Base-by-base conservation (phyloP, 345 rosid species). In the Atalantia buxifolia region DNA sequence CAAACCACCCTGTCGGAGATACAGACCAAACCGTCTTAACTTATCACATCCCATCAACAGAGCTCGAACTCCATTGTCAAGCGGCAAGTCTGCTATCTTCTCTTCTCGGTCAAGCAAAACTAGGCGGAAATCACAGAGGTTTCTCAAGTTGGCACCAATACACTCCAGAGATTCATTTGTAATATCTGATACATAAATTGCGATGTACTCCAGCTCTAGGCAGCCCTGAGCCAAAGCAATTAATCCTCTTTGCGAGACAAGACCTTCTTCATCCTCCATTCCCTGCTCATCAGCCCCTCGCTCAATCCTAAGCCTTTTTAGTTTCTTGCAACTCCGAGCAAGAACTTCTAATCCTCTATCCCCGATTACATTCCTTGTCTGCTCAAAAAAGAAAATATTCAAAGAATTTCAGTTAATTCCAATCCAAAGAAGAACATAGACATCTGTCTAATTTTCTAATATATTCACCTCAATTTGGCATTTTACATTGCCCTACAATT, bases 361-460 rank as follows among this genome's bases (percentile, higher is more conserved):
- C 81, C 98, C 98, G 64, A 96, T 91, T 59, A 92, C 99, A 86
- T 91, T 92, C 90, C 99, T 91, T 7, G 99, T 85, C 99, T 96
- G 96, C 69, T 73, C 42, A 30, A 72, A 77, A 80, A 72, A 21
- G 9, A 45, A 45, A 45, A 81, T 10, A 76, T 78, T 68, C 7
- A 61, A 36, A 67, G 16, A 76, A 16, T 31, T 55, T 55, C 7
- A 18, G 18, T 45, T 7, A 36, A 63, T 53, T 14, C 55, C 12
- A 16, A 67, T 24, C 66, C 50, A 30, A 5, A 65, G 42, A n/a
- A 75, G 48, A 48, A 74, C 27, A 57, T n/a, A 72, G 22, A 12
- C 27, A 60, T 66, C 33, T n/a, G 27, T 30, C 16, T 73, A 22
- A 53, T 27, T 36, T 27, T 31, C 79, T 22, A 21, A 14, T 69